Conservation (phyloP, 306 rosid genomes). For the Crataegus laevigata region DNA sequence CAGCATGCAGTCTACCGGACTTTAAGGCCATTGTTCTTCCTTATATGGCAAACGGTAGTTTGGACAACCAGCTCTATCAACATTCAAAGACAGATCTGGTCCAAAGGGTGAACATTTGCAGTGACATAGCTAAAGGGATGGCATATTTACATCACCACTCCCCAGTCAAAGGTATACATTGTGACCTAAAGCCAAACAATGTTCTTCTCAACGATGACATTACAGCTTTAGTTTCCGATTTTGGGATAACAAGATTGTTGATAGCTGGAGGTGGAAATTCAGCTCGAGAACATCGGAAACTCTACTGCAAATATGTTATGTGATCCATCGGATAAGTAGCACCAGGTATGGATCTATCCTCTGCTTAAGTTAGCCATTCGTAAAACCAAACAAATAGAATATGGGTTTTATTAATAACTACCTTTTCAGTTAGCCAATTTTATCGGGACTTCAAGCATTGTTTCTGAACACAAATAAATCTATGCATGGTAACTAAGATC, state of each 20-base stretch:
- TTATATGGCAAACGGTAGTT: conserved; percentile 69
- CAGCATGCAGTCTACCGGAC: conserved; percentile 69
- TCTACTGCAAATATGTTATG: conserved; percentile 47
- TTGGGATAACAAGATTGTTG: conserved; percentile 57
- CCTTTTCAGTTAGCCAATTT: not conserved
- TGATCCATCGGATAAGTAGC: conserved; percentile 66
- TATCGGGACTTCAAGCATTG: not conserved
- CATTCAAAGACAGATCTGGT: conserved; percentile 28
- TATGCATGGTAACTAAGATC: not conserved
- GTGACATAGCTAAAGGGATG: conserved; percentile 76
- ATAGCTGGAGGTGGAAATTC: conserved; percentile 43
- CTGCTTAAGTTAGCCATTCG: not conserved
- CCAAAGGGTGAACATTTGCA: conserved; percentile 65
- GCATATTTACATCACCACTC: conserved; percentile 77
- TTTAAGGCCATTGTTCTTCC: conserved; percentile 74
- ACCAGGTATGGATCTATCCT: conserved; percentile 39
- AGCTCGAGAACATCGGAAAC: conserved; percentile 46
- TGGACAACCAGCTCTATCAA: conserved; percentile 52
- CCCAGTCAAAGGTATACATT: conserved; percentile 60
- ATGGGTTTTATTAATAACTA: not conserved
- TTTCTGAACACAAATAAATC: not conserved
- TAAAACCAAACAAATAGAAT: not conserved
- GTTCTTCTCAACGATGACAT: conserved; percentile 65
- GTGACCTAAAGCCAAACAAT: conserved; percentile 67
- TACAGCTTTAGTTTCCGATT: conserved; percentile 75